Percentiles rank a stretch among this genome's conserved stretches.
Conservation (phyloP, 2,329 filamentous ascomycete species). For the Periconia sp. region DNA sequence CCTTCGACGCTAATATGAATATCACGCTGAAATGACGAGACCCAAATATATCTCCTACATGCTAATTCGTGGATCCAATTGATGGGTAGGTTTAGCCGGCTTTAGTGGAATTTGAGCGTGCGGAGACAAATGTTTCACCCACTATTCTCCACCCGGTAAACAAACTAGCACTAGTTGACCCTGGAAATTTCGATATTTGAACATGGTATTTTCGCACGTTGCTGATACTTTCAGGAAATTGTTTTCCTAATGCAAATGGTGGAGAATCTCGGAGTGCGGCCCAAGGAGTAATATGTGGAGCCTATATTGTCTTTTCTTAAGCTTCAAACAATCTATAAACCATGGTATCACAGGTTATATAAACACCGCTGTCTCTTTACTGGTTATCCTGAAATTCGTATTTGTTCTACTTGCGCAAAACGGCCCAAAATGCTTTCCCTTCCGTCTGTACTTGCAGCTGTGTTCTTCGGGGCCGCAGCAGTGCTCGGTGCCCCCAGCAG, state of each 20-base stretch:
- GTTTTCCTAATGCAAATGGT: not conserved
- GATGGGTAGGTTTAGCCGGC: not conserved
- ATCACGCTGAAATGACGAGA: not conserved
- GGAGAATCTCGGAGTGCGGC: not conserved
- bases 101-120: not conserved
- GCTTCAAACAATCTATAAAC: too few species aligned
- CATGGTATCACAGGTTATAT: not conserved
- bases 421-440: slow-evolving; percentile 5
- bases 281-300: not conserved
- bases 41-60: not conserved
- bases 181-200: not conserved
- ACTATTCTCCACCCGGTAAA: not conserved
- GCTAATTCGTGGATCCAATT: not conserved
- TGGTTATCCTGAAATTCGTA: not conserved
- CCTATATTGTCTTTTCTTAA: not conserved
- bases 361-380: not conserved
- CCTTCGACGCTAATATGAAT: not conserved
- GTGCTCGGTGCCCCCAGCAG: slow-evolving; percentile 12
- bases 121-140: not conserved
- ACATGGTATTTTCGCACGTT: not conserved
- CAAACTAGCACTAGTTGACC: not conserved
- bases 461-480: slow-evolving; percentile 8
- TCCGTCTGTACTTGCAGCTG: slow-evolving; percentile 7
- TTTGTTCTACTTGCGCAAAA: not conserved
- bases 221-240: not conserved